Conservation (phyloP, 2,329 filamentous ascomycete species). For the Geosmithia putterillii region DNA sequence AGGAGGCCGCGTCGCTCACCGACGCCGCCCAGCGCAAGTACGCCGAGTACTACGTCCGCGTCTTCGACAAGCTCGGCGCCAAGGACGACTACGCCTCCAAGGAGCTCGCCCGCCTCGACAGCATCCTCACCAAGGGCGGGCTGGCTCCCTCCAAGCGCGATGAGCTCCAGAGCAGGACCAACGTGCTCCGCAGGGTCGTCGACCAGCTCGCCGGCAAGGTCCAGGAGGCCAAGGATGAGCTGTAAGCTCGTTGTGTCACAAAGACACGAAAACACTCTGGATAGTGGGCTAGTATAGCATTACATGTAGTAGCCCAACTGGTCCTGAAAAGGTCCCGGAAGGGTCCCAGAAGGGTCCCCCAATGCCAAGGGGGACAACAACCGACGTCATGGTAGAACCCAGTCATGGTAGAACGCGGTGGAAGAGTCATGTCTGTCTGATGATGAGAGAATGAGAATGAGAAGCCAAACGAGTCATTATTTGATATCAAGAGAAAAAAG, state of each 20-base stretch:
- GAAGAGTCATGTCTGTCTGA: too few species aligned
- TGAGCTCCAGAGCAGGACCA: slow-evolving; percentile 74
- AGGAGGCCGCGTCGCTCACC: slow-evolving; percentile 54
- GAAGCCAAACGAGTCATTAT: too few species aligned
- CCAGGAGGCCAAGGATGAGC: slow-evolving; percentile 50
- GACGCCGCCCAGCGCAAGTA: slow-evolving; percentile 58
- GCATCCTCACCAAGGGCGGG: slow-evolving; percentile 75
- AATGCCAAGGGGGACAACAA: too few species aligned
- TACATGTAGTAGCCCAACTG: too few species aligned
- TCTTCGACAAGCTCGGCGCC: slow-evolving; percentile 71
- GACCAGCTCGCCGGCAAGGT: slow-evolving; percentile 41
- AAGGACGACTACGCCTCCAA: slow-evolving; percentile 73
- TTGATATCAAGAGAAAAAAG: too few species aligned
- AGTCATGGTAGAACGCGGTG: too few species aligned
- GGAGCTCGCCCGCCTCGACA: slow-evolving; percentile 70
- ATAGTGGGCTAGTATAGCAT: too few species aligned
- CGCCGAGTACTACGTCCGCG: slow-evolving; percentile 86
- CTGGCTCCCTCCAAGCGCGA: slow-evolving; percentile 78
- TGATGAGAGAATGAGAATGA: too few species aligned
- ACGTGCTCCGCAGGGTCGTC: slow-evolving; percentile 73
- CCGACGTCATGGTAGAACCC: too few species aligned
- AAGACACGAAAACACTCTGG: too few species aligned
- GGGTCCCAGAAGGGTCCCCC: too few species aligned
- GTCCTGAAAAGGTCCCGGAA: too few species aligned
- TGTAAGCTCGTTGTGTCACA: slow-evolving; percentile 33